phyloP scores from a whole-genome alignment of 805 yeast species.

The Lipomyces orientalis region DNA sequence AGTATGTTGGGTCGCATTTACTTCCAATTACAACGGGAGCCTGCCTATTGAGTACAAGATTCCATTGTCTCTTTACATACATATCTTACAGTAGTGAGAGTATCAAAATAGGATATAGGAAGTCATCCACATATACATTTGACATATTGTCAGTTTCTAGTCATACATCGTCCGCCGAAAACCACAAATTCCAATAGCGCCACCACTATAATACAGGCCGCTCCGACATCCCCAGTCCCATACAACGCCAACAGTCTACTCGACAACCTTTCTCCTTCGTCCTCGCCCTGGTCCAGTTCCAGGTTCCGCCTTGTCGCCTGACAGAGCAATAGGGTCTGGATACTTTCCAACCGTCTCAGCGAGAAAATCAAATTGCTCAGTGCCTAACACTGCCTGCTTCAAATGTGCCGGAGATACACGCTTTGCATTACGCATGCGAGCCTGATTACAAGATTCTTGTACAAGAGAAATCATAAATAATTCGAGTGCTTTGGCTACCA shows the following conservation, averaged over 20 bases:
- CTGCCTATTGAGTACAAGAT: too few species aligned
- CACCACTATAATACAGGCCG: not conserved
- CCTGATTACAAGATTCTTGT: constrained; percentile 79
- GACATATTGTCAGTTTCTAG: not conserved
- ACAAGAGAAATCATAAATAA: constrained; percentile 88
- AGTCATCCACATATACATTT: not conserved
- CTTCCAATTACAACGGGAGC: too few species aligned
- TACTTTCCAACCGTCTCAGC: constrained; percentile 74
- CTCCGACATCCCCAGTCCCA: not conserved
- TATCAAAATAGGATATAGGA: not conserved
- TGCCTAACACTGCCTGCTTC: constrained; percentile 78
- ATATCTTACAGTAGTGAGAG: not conserved
- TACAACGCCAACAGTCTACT: constrained; percentile 4
- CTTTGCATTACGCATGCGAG: constrained; percentile 73
- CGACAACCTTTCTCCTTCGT: constrained; percentile 25
- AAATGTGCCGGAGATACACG: constrained; percentile 84
- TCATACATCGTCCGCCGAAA: not conserved
- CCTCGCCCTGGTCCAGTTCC: constrained; percentile 28
- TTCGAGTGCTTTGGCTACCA: constrained; percentile 93
- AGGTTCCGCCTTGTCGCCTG: constrained; percentile 31
- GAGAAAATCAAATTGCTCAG: constrained; percentile 92
- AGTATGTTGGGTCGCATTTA: too few species aligned
- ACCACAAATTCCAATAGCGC: not conserved
- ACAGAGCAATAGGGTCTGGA: constrained; percentile 51
- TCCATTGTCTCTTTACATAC: too few species aligned